Base-by-base conservation (phyloP, 192 early-diverging fungal genomes). In the Coemansia sp. region DNA sequence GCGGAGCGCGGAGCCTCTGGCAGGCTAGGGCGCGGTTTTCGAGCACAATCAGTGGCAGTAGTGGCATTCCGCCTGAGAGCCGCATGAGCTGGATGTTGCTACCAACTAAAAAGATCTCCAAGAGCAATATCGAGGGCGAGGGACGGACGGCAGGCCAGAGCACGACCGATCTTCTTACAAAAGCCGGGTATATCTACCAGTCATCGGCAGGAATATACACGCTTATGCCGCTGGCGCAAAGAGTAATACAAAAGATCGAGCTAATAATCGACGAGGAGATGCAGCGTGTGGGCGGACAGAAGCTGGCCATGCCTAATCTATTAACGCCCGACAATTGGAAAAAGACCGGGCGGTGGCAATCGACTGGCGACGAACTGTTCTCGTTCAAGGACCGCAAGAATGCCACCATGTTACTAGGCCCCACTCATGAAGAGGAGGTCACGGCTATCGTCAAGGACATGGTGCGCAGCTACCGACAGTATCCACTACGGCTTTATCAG, bases 341-440 rank as follows among this genome's bases (percentile, higher is more conserved):
- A 64, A 86, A 79, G 61, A 93, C 94, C 0, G 93, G 93, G 1
- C 85, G 94, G 26, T 94, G 91, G 92, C 80, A 91, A 23, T 81
- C 86, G 16, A 85, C 90, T 9, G 92, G 91, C 17, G 30, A 43
- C 9, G 71, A 87, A 84, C 86, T 94, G 67, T 95, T 95, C 67
- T 88, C 88, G 26, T 64, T 96, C 17, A 82, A 90, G 38, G 96
- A 96, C 86, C 87, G 96, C 17, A 92, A 89, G 62, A 85, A 82
- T 3, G 64, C 86, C 6, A 89, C 89, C 28, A 86, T 92, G 44
- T 62, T 91, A 17, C 73, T 97, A 13, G 91, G 89, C 1, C 96
- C 96, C 0, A 97, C 96, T 6, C 94, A 96, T 69, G 96, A 97
- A 65, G 96, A 97, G 65, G 96, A 97, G 73, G 87, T 97, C 23